Evolutionary conservation across 352 stramenopile genomes (phyloP).

Genomic region (Phytopythium mirpurense): DNA sequence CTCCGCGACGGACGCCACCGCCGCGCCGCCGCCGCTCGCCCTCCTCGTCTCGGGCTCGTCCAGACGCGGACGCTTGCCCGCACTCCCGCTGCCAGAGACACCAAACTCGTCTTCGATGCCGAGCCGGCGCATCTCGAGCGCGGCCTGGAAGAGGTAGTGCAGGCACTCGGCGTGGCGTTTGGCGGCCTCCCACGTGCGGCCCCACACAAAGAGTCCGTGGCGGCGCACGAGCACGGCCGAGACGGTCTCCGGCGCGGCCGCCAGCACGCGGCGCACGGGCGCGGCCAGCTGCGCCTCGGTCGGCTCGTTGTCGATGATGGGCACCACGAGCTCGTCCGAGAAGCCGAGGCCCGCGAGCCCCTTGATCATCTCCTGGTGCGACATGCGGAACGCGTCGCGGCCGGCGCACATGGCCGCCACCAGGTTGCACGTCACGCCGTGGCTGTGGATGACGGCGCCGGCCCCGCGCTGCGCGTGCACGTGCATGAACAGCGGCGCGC

Average conservation of each 20-base stretch:
- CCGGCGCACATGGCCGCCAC: constrained; percentile 88
- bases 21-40: constrained; percentile 4
- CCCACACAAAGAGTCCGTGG: constrained; percentile 96
- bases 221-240: constrained; percentile 93
- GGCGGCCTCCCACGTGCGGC: constrained; percentile 92
- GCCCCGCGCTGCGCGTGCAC: constrained; percentile 85
- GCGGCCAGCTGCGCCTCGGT: constrained; percentile 90
- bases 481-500: constrained; percentile 92
- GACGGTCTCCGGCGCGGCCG: constrained; percentile 78
- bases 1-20: constrained; percentile 38
- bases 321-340: constrained; percentile 90
- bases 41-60: too few species aligned
- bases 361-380: constrained; percentile 98
- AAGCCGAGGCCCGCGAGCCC: constrained; percentile 91
- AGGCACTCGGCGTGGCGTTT: constrained; percentile 96
- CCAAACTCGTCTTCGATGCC: too few species aligned
- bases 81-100: constrained; percentile 28
- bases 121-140: constrained; percentile 88
- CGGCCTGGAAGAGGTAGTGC: constrained; percentile 94
- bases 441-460: constrained; percentile 73
- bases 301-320: constrained; percentile 96
- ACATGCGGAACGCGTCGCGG: constrained; percentile 83
- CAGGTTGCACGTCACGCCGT: constrained; percentile 84
- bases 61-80: constrained; percentile 34
- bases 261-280: constrained; percentile 80